Evolutionary conservation across 495 filamentous ascomycete species (phyloP).

Genomic region (Acidiella bohemica): DNA sequence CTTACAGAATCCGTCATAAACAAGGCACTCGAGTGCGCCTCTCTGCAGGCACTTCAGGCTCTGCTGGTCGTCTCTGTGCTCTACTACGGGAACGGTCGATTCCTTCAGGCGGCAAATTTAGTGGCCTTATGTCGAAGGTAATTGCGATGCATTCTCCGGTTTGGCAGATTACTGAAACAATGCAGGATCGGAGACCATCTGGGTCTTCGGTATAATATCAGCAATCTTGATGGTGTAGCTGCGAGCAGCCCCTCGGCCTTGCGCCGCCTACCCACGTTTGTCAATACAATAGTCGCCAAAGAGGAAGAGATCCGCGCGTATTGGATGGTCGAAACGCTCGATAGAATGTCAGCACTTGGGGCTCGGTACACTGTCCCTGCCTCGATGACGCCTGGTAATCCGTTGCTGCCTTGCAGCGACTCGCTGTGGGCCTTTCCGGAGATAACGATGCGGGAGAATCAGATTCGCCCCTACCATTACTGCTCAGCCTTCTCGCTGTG

Average conservation of each 20-base stretch:
- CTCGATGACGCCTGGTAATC: slow-evolving; percentile 12
- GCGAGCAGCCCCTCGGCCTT: slow-evolving; percentile 1
- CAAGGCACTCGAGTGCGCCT: slow-evolving; percentile 13
- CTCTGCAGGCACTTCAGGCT: slow-evolving; percentile 21
- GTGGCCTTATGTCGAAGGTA: slow-evolving; percentile 23
- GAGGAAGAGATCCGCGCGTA: slow-evolving; percentile 28
- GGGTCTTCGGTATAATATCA: slow-evolving; percentile 8
- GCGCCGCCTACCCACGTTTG: slow-evolving; percentile 7
- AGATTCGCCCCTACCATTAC: slow-evolving; percentile 14
- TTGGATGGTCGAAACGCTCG: slow-evolving; percentile 30
- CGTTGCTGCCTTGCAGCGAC: slow-evolving; percentile 19
- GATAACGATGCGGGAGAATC: slow-evolving; percentile 14
- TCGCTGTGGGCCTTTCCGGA: slow-evolving; percentile 19
- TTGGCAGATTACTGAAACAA: not conserved
- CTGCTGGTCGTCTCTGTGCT: slow-evolving; percentile 24
- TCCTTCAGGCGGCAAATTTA: slow-evolving; percentile 25
- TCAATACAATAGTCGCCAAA: slow-evolving; percentile 19
- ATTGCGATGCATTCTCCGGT: no score
- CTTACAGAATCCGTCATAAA: slow-evolving; percentile 9
- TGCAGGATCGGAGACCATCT: slow-evolving; percentile 21
- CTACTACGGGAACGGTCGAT: slow-evolving; percentile 23
- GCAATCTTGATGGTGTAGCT: not conserved
- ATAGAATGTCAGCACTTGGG: slow-evolving; percentile 24
- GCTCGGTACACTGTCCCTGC: slow-evolving; percentile 23
- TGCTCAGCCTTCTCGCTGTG: slow-evolving; percentile 18